phyloP scores from a whole-genome alignment of 345 rosid genomes.

The Nasturtium officinale region DNA sequence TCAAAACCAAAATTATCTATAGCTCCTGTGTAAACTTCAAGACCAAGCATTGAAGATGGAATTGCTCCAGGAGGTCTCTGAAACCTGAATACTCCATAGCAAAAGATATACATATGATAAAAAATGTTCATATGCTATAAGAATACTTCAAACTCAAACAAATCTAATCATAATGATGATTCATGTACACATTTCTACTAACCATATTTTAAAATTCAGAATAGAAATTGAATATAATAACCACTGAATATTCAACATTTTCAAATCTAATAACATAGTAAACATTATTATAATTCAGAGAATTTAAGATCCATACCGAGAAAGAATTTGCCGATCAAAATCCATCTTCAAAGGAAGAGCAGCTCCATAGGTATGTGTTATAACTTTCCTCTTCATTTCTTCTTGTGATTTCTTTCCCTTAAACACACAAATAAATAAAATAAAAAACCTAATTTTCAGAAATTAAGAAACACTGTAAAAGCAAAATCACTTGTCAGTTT shows the following conservation, averaged over 20 bases:
- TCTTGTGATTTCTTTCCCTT: slow-evolving; percentile 59
- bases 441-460: slow-evolving; percentile 11
- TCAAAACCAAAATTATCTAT: slow-evolving; percentile 83
- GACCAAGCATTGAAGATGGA: slow-evolving; percentile 87
- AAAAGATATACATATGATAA: not conserved
- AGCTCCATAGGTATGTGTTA: slow-evolving; percentile 69
- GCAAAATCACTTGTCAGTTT: not conserved
- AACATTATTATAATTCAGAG: not conserved
- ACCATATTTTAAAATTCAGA: not conserved
- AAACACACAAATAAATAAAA: not conserved
- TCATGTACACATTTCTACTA: not conserved
- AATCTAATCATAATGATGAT: not conserved
- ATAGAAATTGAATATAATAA: not conserved
- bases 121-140: not conserved
- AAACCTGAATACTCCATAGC: slow-evolving; percentile 50
- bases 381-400: slow-evolving; percentile 59
- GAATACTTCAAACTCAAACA: not conserved
- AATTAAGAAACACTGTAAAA: not conserved
- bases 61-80: slow-evolving; percentile 87
- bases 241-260: not conserved
- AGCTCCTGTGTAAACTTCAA: slow-evolving; percentile 73
- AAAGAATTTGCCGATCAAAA: slow-evolving; percentile 77
- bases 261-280: not conserved
- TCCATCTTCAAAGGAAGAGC: slow-evolving; percentile 88
- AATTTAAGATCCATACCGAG: slow-evolving; percentile 52